Conservation (phyloP, 2,329 filamentous ascomycete genomes). For the Venturia asperata region DNA sequence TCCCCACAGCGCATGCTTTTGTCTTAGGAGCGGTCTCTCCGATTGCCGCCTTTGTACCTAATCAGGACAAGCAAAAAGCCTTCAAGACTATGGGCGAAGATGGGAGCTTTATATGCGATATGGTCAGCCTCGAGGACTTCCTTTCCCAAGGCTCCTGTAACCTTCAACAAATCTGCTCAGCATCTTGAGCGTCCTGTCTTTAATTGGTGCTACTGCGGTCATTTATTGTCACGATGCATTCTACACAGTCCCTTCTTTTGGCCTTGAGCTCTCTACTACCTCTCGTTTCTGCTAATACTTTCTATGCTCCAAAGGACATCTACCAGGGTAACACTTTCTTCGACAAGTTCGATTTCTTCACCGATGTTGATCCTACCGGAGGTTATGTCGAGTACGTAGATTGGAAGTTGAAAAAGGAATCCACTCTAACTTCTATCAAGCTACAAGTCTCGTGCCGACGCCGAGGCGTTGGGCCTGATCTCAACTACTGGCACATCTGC, state of each 20-base stretch:
- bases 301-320: conserved; percentile 17
- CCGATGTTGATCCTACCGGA: conserved; percentile 18
- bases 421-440: not conserved
- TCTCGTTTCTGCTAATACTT: conserved; percentile 4
- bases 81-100: not conserved
- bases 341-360: conserved; percentile 20
- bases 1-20: not conserved
- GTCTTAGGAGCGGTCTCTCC: not conserved
- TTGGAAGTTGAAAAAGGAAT: not conserved
- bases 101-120: conserved; percentile 3
- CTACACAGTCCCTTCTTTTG: conserved; percentile 11
- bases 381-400: conserved; percentile 20
- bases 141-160: not conserved
- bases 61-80: not conserved
- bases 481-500: not conserved
- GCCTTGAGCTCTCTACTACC: conserved; percentile 9
- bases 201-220: conserved; percentile 1
- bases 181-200: conserved; percentile 3
- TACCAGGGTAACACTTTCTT: conserved; percentile 19
- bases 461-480: conserved; percentile 1
- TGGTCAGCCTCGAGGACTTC: not conserved
- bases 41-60: not conserved
- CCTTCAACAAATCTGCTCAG: not conserved
- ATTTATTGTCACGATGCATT: conserved; percentile 18
- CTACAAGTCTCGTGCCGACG: conserved; percentile 7